Evolutionary conservation across 768 basidiomycete species (phyloP).

Genomic region (Paxillus rubicundulus): DNA sequence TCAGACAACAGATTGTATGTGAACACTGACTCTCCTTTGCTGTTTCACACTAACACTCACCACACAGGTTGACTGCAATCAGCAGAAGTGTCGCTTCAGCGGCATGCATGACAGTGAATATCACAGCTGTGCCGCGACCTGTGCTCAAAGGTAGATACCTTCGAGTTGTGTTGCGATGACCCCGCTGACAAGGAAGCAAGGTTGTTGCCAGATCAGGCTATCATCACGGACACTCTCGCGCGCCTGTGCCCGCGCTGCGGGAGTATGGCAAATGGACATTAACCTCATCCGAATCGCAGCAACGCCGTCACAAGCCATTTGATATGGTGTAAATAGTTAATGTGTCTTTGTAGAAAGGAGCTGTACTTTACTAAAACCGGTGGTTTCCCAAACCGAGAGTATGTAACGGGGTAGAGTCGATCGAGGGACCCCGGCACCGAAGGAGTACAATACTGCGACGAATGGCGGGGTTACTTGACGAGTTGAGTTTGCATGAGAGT

Average conservation of each 20-base stretch:
- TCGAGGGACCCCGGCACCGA: no score
- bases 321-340: no score
- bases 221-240: slow-evolving; percentile 21
- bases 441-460: no score
- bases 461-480: no score
- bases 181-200: slow-evolving; percentile 15
- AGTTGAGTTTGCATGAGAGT: no score
- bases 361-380: no score
- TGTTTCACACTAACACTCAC: background rate
- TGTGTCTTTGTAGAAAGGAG: no score
- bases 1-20: slow-evolving; percentile 36
- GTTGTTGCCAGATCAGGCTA: slow-evolving; percentile 27
- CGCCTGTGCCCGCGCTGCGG: slow-evolving; percentile 17
- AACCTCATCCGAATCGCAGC: background rate
- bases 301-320: no score
- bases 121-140: slow-evolving; percentile 40
- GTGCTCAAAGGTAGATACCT: slow-evolving; percentile 36
- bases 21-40: background rate
- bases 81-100: slow-evolving; percentile 40
- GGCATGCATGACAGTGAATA: slow-evolving; percentile 24
- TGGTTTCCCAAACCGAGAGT: no score
- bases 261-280: slow-evolving; percentile 26
- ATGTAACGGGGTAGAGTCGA: no score
- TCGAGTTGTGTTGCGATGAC: background rate
- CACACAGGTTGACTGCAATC: slow-evolving; percentile 49